Base-by-base conservation (phyloP, 805 yeast genomes). In the Cyberlindnera suaveolens region DNA sequence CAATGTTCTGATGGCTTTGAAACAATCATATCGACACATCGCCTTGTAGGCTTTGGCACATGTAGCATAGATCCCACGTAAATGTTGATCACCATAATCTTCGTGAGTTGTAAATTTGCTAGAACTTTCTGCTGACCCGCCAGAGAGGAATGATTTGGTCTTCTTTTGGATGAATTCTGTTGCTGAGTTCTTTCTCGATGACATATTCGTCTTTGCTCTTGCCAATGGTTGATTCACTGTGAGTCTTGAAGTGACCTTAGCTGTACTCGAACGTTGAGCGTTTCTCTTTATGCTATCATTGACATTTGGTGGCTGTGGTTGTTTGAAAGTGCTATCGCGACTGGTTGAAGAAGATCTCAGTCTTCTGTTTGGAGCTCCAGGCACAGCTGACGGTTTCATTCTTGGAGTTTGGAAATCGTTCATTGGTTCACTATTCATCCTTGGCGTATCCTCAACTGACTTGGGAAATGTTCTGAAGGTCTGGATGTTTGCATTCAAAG, bases 1-100 rank as follows among this genome's bases (percentile, higher is more conserved):
- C 27, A 91, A 67, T 3, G 78, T 65, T 43, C 91, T 65, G 9
- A 90, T 77, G 0, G 97, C 95, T 54, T 82, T 80, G 57, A 78
- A 79, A 51, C 95, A 85, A 56, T 90, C 93, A 61, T 75, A 90
- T 35, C 73, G 68, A 48, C 74, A 64, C 69, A 78, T 72, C 16
- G 82, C 73, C 52, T 76, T 77, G 60, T 61, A 77, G n/a, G 77
- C 79, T 55, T 74, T 75, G 4, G 84, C 87, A 51, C 81, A 70
- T 8, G 68, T 63, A 2, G 74, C 64, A 53, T 78, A 80, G 8
- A 81, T 59, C 7, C 65, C 61, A 32, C 72, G 60, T 26, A 80
- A 53, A 48, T 71, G 71, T 33, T 66, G 64, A 38, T 75, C 77
- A 1, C 61, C 63, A 34, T 50, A 45, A 15, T 54, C 57, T 32